Percentiles rank a stretch among this genome's conserved stretches.
Evolutionary conservation across 2,329 filamentous ascomycete genomes (phyloP).

Genomic region (Xylaria sp.): DNA sequence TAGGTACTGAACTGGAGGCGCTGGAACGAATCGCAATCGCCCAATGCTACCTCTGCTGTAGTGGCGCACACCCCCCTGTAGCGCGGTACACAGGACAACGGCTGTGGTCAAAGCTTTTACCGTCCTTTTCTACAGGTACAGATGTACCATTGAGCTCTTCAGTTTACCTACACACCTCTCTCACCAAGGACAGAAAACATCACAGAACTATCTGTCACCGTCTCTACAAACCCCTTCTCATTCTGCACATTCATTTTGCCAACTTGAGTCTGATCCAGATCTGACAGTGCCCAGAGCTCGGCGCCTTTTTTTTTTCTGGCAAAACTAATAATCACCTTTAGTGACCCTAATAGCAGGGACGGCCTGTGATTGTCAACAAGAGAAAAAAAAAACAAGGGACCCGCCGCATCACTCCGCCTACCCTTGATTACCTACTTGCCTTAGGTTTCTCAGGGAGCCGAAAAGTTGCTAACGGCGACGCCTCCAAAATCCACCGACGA

Average conservation of each 20-base stretch:
- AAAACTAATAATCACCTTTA: conserved; percentile 3
- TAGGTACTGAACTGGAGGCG: no score
- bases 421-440: conserved; percentile 5
- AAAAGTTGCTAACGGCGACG: conserved; percentile 23
- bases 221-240: neutral
- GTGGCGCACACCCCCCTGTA: neutral
- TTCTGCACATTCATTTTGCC: conserved; percentile 9
- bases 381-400: conserved; percentile 30
- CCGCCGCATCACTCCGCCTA: conserved; percentile 28
- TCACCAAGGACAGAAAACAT: neutral
- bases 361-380: conserved; percentile 38
- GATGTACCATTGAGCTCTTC: no score
- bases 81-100: neutral
- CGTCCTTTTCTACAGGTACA: neutral
- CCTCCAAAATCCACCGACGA: conserved; percentile 30
- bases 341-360: conserved; percentile 12
- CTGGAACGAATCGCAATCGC: no score
- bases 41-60: no score
- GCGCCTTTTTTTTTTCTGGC: conserved; percentile 1
- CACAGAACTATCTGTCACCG: conserved; percentile 1
- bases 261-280: neutral
- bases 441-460: conserved; percentile 22
- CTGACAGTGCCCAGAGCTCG: neutral
- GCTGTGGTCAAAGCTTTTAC: neutral
- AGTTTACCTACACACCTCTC: no score